These are phyloP conservation scores for Candida quercuum DNA, from an alignment of 805 yeast genomes.

Conservation along the genomic window DNA sequence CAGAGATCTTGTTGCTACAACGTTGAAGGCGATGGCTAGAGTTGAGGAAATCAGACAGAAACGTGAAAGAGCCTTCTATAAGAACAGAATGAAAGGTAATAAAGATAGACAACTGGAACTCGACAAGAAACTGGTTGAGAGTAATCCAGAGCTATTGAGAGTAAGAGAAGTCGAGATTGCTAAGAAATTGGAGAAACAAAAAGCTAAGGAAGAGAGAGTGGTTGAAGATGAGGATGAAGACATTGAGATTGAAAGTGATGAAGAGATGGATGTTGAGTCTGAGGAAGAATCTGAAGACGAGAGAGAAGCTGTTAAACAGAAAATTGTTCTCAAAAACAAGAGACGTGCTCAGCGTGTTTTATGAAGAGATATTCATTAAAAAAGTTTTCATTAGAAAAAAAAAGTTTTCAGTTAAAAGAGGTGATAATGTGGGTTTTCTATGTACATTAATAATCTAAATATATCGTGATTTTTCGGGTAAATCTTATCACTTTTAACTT, in stretches of 20 bases:
- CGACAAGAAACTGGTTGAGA: constrained; percentile 84
- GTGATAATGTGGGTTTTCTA: not conserved
- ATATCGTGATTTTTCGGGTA: too few species aligned
- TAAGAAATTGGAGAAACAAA: constrained; percentile 65
- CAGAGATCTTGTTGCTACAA: constrained; percentile 91
- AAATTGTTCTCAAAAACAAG: constrained; percentile 27
- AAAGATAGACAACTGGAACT: constrained; percentile 78
- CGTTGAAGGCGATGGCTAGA: constrained; percentile 92
- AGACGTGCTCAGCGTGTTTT: constrained; percentile 23
- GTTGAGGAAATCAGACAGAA: constrained; percentile 93
- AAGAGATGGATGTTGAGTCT: constrained; percentile 41
- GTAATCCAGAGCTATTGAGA: constrained; percentile 82
- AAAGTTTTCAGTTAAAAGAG: too few species aligned
- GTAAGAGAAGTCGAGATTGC: constrained; percentile 92
- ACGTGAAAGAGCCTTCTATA: constrained; percentile 97
- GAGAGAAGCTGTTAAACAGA: constrained; percentile 42
- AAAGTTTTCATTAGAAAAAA: too few species aligned
- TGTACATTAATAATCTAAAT: too few species aligned
- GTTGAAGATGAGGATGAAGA: constrained; percentile 41
- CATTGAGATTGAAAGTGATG: constrained; percentile 39
- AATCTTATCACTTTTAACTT: too few species aligned
- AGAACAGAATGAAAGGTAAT: constrained; percentile 98
- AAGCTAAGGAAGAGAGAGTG: constrained; percentile 48
- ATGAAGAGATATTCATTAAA: constrained; percentile 2
- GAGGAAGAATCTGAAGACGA: constrained; percentile 45